Conservation (phyloP, 1,284 basidiomycete species). For the Leucoagaricus sp. region DNA sequence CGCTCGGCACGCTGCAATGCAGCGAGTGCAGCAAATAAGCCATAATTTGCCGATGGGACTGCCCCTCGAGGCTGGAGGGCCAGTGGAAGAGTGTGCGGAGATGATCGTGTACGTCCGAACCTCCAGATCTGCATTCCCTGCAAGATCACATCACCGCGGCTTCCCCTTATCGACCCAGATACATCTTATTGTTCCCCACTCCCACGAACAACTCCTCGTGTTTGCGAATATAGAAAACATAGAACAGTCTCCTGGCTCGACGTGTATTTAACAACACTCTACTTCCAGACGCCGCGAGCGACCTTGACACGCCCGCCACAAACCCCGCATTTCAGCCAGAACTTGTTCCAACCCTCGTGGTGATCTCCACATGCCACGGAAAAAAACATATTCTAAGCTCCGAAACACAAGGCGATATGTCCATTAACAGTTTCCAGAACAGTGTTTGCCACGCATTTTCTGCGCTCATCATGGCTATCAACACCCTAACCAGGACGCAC, state of each 20-base stretch:
- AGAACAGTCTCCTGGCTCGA: neutral
- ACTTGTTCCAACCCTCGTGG: neutral
- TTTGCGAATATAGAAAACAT: neutral
- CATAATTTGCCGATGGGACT: slow-evolving; percentile 1
- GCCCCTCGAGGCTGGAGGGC: slow-evolving; percentile 10
- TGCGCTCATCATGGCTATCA: neutral
- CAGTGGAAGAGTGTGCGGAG: slow-evolving; percentile 9
- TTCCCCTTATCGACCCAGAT: slow-evolving; percentile 6
- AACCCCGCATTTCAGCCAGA: neutral
- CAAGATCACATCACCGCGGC: slow-evolving; percentile 12
- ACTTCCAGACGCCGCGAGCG: neutral
- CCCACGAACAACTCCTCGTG: slow-evolving; percentile 1
- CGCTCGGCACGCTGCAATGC: slow-evolving; percentile 13
- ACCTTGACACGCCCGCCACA: neutral
- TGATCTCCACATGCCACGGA: neutral
- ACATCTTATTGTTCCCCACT: neutral
- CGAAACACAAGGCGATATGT: neutral
- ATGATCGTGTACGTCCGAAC: slow-evolving; percentile 17
- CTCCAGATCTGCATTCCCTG: slow-evolving; percentile 5
- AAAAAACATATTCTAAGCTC: slow-evolving; percentile 2
- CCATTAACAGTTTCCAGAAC: neutral
- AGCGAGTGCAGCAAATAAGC: neutral
- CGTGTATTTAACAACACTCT: no score
- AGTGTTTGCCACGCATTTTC: neutral
- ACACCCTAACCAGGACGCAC: neutral